A percentile compares a stretch with the other conserved stretches of the same genome.
Evolutionary conservation across 2,329 filamentous ascomycete species (phyloP).

Genomic region (Trichoderma aggressivum): DNA sequence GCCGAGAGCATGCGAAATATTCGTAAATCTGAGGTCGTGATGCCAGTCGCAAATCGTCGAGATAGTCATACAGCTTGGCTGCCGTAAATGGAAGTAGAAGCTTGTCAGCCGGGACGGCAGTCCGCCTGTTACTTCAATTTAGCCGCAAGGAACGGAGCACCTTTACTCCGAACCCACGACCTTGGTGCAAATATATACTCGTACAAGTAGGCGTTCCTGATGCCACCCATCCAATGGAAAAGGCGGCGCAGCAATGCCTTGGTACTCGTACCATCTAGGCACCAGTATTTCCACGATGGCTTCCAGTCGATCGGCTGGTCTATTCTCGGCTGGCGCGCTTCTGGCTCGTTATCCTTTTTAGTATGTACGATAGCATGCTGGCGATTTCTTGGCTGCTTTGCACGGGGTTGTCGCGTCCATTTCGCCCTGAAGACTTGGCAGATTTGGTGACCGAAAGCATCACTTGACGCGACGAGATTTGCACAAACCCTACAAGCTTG

Average conservation of each 20-base stretch:
- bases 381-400: background rate
- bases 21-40: background rate
- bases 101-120: background rate
- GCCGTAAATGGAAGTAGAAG: background rate
- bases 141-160: slow-evolving; percentile 2
- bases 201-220: background rate
- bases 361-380: background rate
- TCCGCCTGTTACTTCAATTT: background rate
- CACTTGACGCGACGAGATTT: background rate
- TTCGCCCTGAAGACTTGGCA: background rate
- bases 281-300: background rate
- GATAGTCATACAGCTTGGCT: background rate
- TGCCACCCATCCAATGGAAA: background rate
- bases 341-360: too few relatives aligned
- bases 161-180: background rate
- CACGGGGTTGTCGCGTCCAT: background rate
- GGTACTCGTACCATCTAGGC: background rate
- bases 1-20: background rate
- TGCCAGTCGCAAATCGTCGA: background rate
- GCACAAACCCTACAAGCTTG: background rate
- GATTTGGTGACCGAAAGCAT: background rate
- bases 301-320: background rate
- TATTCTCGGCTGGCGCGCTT: background rate
- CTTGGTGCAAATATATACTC: background rate
- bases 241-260: background rate